Percentiles rank a stretch among this genome's conserved stretches.
Evolutionary conservation across 2,329 filamentous ascomycete species (phyloP).

Genomic region (Epichloe gansuensis): DNA sequence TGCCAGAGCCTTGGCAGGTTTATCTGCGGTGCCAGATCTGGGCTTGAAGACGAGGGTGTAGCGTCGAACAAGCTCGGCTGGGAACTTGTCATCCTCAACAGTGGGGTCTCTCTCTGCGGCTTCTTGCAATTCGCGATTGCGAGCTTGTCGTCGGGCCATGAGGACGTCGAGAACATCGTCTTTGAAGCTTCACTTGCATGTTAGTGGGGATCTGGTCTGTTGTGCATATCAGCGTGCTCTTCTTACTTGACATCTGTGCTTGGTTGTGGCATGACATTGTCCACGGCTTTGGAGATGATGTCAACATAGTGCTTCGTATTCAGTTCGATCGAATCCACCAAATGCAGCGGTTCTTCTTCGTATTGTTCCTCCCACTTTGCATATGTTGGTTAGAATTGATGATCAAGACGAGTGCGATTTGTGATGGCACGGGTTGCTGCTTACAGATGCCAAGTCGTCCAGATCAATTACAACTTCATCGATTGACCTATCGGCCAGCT

Average conservation of each 20-base stretch:
- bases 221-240: background rate
- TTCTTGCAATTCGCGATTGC: conserved; percentile 65
- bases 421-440: conserved; percentile 11
- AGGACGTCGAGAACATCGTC: conserved; percentile 95
- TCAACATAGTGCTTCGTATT: conserved; percentile 97
- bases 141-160: conserved; percentile 77
- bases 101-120: conserved; percentile 55
- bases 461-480: conserved; percentile 77
- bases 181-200: conserved; percentile 58
- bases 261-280: conserved; percentile 71
- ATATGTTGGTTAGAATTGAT: background rate
- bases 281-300: conserved; percentile 75
- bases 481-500: conserved; percentile 66
- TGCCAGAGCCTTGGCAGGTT: conserved; percentile 55
- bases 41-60: conserved; percentile 97
- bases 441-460: conserved; percentile 68
- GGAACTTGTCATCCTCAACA: conserved; percentile 65
- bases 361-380: conserved; percentile 65
- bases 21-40: conserved; percentile 56
- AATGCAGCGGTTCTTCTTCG: conserved; percentile 48
- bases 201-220: background rate
- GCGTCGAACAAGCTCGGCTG: conserved; percentile 77
- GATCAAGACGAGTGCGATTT: background rate
- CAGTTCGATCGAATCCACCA: conserved; percentile 73
- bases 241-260: conserved; percentile 62